Evolutionary conservation across 2,329 filamentous ascomycete species (phyloP).

Genomic region (Knufia fluminis): DNA sequence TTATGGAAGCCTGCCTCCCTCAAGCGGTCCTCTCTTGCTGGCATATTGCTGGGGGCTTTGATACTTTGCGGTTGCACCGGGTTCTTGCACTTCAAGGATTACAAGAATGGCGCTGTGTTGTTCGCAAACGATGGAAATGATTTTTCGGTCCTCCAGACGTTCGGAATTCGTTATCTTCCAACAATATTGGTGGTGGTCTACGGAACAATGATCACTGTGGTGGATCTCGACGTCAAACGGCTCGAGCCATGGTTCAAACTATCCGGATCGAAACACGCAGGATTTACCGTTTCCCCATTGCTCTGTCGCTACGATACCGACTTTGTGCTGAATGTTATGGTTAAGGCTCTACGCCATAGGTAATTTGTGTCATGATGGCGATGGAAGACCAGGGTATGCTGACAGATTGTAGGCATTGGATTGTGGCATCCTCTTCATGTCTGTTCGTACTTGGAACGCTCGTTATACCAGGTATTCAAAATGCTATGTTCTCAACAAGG

Average conservation of each 20-base stretch:
- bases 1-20: too few relatives aligned
- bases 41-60: background rate
- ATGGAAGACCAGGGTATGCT: too few relatives aligned
- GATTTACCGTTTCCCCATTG: background rate
- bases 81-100: background rate
- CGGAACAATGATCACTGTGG: conserved; percentile 50
- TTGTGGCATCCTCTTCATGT: background rate
- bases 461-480: background rate
- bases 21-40: too few relatives aligned
- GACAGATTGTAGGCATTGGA: conserved; percentile 3
- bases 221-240: conserved; percentile 50
- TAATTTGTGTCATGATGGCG: background rate
- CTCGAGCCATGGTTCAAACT: conserved; percentile 54
- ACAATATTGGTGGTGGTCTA: conserved; percentile 48
- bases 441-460: background rate
- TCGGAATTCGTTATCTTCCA: conserved; percentile 44
- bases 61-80: background rate
- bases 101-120: background rate
- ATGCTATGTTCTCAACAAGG: background rate
- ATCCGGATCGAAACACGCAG: conserved; percentile 25
- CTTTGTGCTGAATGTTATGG: conserved; percentile 3
- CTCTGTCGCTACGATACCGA: conserved; percentile 5
- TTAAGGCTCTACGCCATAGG: conserved; percentile 6
- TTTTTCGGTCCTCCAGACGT: conserved; percentile 30
- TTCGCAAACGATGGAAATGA: conserved; percentile 14